These are phyloP conservation scores for Gautieria morchelliformis DNA, from an alignment of 768 basidiomycete species.

Conservation along the genomic window DNA sequence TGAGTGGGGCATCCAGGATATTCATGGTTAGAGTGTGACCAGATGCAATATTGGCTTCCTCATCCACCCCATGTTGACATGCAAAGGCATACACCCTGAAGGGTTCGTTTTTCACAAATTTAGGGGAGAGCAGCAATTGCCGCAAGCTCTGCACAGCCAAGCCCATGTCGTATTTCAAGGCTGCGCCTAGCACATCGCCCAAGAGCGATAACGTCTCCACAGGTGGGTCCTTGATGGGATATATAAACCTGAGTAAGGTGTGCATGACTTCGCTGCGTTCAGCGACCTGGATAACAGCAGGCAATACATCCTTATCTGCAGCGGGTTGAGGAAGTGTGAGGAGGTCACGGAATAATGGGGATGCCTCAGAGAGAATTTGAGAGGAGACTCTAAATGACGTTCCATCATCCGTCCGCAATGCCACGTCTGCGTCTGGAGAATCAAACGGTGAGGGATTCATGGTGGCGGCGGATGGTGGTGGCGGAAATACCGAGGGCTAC, in stretches of 20 bases:
- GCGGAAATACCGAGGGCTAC: no score
- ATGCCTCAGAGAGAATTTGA: conserved; percentile 52
- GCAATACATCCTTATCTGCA: not conserved
- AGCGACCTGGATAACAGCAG: not conserved
- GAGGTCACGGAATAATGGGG: conserved; percentile 62
- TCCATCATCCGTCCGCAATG: conserved; percentile 29
- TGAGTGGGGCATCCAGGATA: conserved; percentile 47
- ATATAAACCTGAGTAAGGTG: not conserved
- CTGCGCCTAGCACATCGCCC: conserved; percentile 37
- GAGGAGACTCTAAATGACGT: conserved; percentile 53
- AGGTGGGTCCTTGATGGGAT: not conserved
- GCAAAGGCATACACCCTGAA: conserved; percentile 65
- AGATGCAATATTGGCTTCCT: conserved; percentile 55
- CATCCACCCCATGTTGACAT: conserved; percentile 51
- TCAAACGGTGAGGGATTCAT: conserved; percentile 14
- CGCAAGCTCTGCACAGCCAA: conserved; percentile 41
- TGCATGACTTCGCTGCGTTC: not conserved
- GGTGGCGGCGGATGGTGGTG: no score
- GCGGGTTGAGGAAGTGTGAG: conserved; percentile 51
- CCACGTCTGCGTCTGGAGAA: conserved; percentile 41
- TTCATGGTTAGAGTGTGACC: conserved; percentile 42
- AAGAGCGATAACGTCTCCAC: conserved; percentile 19
- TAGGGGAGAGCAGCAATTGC: conserved; percentile 37
- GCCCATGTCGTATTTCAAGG: conserved; percentile 56
- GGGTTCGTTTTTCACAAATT: conserved; percentile 39